Evolutionary conservation across 2,329 filamentous ascomycete species (phyloP).

Genomic region (Lachnellula cervina): DNA sequence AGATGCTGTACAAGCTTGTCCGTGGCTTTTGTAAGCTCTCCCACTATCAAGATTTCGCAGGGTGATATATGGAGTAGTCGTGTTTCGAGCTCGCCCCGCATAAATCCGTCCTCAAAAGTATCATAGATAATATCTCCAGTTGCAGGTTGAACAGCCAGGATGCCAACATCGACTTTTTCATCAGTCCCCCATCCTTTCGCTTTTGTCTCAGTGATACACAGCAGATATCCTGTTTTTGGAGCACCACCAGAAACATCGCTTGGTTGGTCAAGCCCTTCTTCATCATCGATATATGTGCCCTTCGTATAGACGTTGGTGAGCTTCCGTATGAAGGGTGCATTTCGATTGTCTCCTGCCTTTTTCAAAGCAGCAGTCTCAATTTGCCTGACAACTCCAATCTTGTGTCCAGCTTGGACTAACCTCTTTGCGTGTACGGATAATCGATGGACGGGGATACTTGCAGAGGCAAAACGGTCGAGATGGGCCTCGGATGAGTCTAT

Average conservation of each 20-base stretch:
- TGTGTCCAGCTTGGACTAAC: slow-evolving; percentile 85
- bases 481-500: slow-evolving; percentile 84
- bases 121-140: slow-evolving; percentile 97
- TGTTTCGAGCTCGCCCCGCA: slow-evolving; percentile 94
- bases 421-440: slow-evolving; percentile 92
- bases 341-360: slow-evolving; percentile 89
- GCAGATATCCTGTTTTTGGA: slow-evolving; percentile 73
- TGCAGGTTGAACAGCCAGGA: slow-evolving; percentile 90
- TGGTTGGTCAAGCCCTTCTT: slow-evolving; percentile 66
- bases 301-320: slow-evolving; percentile 97
- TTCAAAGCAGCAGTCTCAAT: slow-evolving; percentile 94
- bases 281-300: slow-evolving; percentile 93
- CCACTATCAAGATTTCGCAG: slow-evolving; percentile 91
- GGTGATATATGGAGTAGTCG: slow-evolving; percentile 92
- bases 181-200: slow-evolving; percentile 79
- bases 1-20: slow-evolving; percentile 90
- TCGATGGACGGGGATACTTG: slow-evolving; percentile 89
- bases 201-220: slow-evolving; percentile 84
- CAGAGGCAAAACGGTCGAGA: slow-evolving; percentile 85
- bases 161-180: slow-evolving; percentile 86
- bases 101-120: slow-evolving; percentile 93
- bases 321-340: slow-evolving; percentile 85
- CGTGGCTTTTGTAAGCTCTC: slow-evolving; percentile 81
- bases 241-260: slow-evolving; percentile 51
- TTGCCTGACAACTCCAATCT: slow-evolving; percentile 92